Evolutionary conservation across 78 protist species (phyloP).

Genomic region (Creolimax fragrantissima): DNA sequence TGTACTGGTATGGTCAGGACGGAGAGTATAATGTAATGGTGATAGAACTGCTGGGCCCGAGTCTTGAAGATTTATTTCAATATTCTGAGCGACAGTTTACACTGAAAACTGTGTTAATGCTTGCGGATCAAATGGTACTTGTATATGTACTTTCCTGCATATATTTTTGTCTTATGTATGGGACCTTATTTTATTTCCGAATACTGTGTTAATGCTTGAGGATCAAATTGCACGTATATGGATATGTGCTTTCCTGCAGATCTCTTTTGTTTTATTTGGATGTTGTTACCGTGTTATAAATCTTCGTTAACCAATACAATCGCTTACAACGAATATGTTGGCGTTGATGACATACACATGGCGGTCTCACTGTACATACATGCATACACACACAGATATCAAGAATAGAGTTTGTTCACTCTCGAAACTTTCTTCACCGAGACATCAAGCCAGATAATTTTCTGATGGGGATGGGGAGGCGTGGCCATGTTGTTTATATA

Average conservation of each 20-base stretch:
- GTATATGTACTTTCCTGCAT: conserved; percentile 61
- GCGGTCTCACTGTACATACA: no score
- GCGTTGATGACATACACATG: no score
- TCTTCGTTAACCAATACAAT: no score
- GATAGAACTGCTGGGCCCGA: conserved; percentile 93
- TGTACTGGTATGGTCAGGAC: conserved; percentile 87
- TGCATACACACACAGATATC: conserved; percentile 60
- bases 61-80: conserved; percentile 85
- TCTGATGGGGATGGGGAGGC: conserved; percentile 81
- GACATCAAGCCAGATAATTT: conserved; percentile 92
- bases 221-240: conserved; percentile 75
- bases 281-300: no score
- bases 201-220: conserved; percentile 23
- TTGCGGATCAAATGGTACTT: conserved; percentile 87
- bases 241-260: background rate
- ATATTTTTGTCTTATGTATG: no score
- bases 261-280: no score
- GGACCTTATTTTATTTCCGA: no score
- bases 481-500: conserved; percentile 54
- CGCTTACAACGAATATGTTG: no score
- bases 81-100: conserved; percentile 70
- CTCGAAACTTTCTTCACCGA: conserved; percentile 80
- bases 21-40: conserved; percentile 88
- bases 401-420: conserved; percentile 57
- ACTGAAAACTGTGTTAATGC: conserved; percentile 73